These are phyloP conservation scores for Xylaria sp. DNA, from an alignment of 2,329 filamentous ascomycete genomes.

Conservation along the genomic window DNA sequence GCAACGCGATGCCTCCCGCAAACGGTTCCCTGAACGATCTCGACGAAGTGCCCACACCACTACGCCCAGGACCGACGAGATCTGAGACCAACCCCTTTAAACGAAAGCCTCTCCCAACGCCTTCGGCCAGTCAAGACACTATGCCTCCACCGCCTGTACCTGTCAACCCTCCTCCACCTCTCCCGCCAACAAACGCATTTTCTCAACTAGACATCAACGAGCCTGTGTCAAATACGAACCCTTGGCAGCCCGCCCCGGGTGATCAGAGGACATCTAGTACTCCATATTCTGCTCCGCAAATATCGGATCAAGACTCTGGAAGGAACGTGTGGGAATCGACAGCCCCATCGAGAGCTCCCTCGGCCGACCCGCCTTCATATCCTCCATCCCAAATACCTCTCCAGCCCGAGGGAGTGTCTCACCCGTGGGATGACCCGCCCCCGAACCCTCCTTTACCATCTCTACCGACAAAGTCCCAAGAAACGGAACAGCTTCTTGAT, in stretches of 20 bases:
- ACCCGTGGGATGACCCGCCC: constrained; percentile 45
- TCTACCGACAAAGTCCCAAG: constrained; percentile 27
- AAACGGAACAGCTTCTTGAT: constrained; percentile 41
- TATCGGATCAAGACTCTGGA: constrained; percentile 37
- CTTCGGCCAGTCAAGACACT: constrained; percentile 14
- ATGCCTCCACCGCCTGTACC: constrained; percentile 7
- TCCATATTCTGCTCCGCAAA: constrained; percentile 31
- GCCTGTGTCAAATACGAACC: constrained; percentile 43
- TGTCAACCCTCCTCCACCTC: constrained; percentile 21
- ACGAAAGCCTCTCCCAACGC: constrained; percentile 44
- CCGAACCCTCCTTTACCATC: constrained; percentile 32
- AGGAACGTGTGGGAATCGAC: constrained; percentile 42
- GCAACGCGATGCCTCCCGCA: constrained; percentile 5
- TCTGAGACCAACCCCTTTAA: constrained; percentile 59
- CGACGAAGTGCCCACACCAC: constrained; percentile 36
- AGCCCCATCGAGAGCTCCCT: constrained; percentile 36
- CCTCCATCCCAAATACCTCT: constrained; percentile 42
- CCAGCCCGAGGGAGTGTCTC: constrained; percentile 43
- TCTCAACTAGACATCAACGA: constrained; percentile 48
- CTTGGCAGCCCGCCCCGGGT: constrained; percentile 47
- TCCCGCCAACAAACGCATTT: constrained; percentile 42
- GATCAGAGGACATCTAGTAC: constrained; percentile 29
- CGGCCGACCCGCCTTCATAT: constrained; percentile 33
- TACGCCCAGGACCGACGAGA: constrained; percentile 39
- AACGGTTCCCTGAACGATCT: constrained; percentile 19